Conservation (phyloP, 306 rosid species). For the Vigna unguiculata region DNA sequence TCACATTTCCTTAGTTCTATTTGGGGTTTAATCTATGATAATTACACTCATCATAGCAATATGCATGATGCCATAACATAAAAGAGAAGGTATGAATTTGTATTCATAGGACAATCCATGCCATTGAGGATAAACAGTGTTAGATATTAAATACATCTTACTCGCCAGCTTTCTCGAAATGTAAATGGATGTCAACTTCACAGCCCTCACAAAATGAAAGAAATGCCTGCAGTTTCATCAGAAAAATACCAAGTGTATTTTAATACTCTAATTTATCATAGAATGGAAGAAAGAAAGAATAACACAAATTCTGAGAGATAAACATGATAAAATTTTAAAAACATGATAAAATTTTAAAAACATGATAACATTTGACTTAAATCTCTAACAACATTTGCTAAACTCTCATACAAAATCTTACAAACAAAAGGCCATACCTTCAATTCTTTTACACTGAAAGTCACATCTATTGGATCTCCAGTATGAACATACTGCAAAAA, state of each 20-base stretch:
- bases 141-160: slow-evolving; percentile 54
- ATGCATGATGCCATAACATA: not conserved
- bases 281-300: slow-evolving; percentile 16
- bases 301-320: slow-evolving; percentile 13
- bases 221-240: slow-evolving; percentile 76
- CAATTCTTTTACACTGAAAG: slow-evolving; percentile 91
- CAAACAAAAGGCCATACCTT: slow-evolving; percentile 63
- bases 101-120: slow-evolving; percentile 1
- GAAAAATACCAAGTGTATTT: slow-evolving; percentile 28
- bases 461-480: slow-evolving; percentile 91
- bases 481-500: slow-evolving; percentile 81
- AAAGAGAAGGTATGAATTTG: not conserved
- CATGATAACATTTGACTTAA: slow-evolving; percentile 26
- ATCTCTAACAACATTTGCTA: slow-evolving; percentile 26
- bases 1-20: slow-evolving; percentile 6
- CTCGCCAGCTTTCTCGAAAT: slow-evolving; percentile 95
- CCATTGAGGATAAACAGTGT: slow-evolving; percentile 21
- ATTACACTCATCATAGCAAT: slow-evolving; percentile 5
- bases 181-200: slow-evolving; percentile 87
- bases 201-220: slow-evolving; percentile 93
- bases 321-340: slow-evolving; percentile 28
- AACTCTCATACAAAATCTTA: slow-evolving; percentile 23
- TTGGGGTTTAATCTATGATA: not conserved
- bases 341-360: slow-evolving; percentile 29
- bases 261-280: slow-evolving; percentile 2